Base-by-base conservation (phyloP, 164 flowering plant genomes). In the Paratinospora sagittata region DNA sequence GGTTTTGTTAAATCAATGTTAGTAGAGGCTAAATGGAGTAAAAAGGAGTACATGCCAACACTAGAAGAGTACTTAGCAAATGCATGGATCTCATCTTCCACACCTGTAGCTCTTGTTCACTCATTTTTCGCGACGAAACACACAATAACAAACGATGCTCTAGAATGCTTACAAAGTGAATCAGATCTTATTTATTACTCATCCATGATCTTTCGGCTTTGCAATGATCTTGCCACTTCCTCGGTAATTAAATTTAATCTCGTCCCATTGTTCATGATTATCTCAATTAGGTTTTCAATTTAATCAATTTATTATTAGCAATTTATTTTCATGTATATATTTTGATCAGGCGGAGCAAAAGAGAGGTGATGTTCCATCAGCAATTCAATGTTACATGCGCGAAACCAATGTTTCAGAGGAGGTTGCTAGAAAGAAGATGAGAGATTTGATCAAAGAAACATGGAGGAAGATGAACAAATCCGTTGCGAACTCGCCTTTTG, bases 1-100 rank as follows among this genome's bases (percentile, higher is more conserved):
- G 77, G 76, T 37, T 81, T 87, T 49, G 81, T 85, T 39, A 76
- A 81, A 65, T 72, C 89, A 67, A 66, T 84, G 77, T 57, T 80
- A 8, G 76, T 72, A 66, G 92, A 88, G 77, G 90, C 92, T 55
- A 79, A 76, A 49, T 88, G 92, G 90, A 75, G 67, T 64, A 66
- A 78, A 37, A 71, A 26, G 30, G 80, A 78, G 19, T n/a, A 80
- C 47, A 78, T 73, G 14, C 90, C 92, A 57, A 65, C 85, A 0
- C 72, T 85, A 11, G 19, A 78, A 34, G 89, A 86, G 68, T 85
- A 88, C 21, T 16, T 86, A 27, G 69, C 71, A 2, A 88, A 83
- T 68, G 90, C 11, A n/a, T n/a, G n/a, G n/a, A n/a, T n/a, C n/a
- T n/a, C n/a, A n/a, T n/a, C n/a, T n/a, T n/a, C n/a, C n/a, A 88